phyloP scores from a whole-genome alignment of 202 grass and related monocot species.

The Zoysia matrella region DNA sequence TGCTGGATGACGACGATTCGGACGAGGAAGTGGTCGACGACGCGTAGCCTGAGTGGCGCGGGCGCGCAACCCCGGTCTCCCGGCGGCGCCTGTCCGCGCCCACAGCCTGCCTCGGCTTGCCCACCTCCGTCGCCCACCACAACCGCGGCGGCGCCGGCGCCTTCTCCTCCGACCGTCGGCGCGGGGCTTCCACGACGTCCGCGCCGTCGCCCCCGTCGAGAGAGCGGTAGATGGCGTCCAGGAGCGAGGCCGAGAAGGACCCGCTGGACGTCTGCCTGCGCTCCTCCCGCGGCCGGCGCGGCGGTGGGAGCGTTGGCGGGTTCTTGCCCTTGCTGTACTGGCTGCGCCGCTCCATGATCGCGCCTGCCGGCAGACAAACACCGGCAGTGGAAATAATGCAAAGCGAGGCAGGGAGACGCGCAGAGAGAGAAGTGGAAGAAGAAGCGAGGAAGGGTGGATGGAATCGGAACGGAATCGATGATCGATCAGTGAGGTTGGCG shows the following conservation, averaged over 20 bases:
- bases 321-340: constrained; percentile 8
- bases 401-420: not conserved
- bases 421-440: constrained; percentile 16
- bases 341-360: constrained; percentile 33
- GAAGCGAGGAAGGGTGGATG: not conserved
- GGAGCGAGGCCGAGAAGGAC: constrained; percentile 84
- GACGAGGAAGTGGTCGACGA: constrained; percentile 59
- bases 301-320: constrained; percentile 38
- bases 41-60: constrained; percentile 49
- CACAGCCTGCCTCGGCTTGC: constrained; percentile 23
- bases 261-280: constrained; percentile 30
- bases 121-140: constrained; percentile 43
- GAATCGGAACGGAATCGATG: not conserved
- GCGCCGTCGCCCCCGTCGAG: too few relatives aligned
- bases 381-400: not conserved
- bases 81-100: too few relatives aligned
- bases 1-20: constrained; percentile 52
- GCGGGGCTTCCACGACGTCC: too few relatives aligned
- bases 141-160: constrained; percentile 40
- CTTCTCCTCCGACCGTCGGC: constrained; percentile 42
- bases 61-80: not conserved
- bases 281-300: constrained; percentile 29
- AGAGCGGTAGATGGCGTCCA: too few relatives aligned
- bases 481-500: constrained; percentile 6
- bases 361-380: not conserved